phyloP scores from a whole-genome alignment of 257 asterid species.

The Petrea volubilis region DNA sequence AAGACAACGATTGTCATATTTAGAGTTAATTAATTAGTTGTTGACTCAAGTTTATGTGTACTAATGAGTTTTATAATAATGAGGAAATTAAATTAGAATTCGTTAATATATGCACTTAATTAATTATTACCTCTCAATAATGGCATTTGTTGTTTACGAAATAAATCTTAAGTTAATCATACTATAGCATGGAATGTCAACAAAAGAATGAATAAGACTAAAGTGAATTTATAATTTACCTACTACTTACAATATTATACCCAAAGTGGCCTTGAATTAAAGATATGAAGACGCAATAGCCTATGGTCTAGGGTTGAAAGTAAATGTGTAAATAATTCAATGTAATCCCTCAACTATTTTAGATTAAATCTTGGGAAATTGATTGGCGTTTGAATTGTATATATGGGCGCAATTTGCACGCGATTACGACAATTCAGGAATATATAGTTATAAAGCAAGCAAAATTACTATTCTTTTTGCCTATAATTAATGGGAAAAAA shows the following conservation, averaged over 20 bases:
- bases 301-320: slow-evolving; percentile 7
- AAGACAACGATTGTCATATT: slow-evolving; percentile 12
- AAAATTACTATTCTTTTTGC: neutral
- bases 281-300: neutral
- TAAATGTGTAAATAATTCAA: neutral
- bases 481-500: neutral
- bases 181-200: slow-evolving; percentile 10
- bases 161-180: neutral
- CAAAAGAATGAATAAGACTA: slow-evolving; percentile 18
- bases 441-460: neutral
- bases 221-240: slow-evolving; percentile 16
- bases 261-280: neutral
- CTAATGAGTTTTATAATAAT: neutral
- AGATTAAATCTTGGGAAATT: neutral
- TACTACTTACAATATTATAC: neutral
- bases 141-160: neutral
- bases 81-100: neutral
- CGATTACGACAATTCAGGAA: neutral
- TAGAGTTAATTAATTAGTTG: neutral
- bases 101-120: too few relatives aligned
- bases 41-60: slow-evolving; percentile 1
- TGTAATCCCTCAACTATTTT: neutral
- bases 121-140: neutral
- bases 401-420: neutral
- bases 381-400: neutral